Evolutionary conservation across 2,329 filamentous ascomycete species (phyloP).

Genomic region (Xylariaceae sp.): DNA sequence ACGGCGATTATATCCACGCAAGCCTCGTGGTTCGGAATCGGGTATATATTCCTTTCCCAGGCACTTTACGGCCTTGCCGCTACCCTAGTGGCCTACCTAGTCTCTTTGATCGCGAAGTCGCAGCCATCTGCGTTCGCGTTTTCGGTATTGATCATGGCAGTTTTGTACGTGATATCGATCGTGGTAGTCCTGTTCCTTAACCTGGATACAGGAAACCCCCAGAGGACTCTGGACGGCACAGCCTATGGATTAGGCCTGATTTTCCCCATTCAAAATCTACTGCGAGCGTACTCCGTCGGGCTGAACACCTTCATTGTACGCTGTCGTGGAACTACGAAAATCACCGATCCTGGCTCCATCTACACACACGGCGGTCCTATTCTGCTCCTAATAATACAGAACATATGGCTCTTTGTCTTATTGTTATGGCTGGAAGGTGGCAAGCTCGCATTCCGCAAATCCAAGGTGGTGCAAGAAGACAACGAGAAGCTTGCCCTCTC

Average conservation of each 20-base stretch:
- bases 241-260: conserved; percentile 57
- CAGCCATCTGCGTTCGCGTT: conserved; percentile 63
- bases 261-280: conserved; percentile 58
- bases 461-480: conserved; percentile 19
- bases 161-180: conserved; percentile 25
- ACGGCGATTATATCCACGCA: conserved; percentile 53
- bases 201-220: conserved; percentile 1
- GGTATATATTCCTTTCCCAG: conserved; percentile 60
- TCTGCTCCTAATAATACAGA: conserved; percentile 62
- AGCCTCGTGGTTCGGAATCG: conserved; percentile 53
- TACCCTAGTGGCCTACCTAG: conserved; percentile 57
- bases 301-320: conserved; percentile 61
- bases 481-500: conserved; percentile 21
- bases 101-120: conserved; percentile 58
- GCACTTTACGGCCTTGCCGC: conserved; percentile 61
- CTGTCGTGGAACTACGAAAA: conserved; percentile 46
- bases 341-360: conserved; percentile 50
- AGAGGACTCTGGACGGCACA: conserved; percentile 51
- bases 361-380: conserved; percentile 66
- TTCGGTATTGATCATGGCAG: conserved; percentile 27
- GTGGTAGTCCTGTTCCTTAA: conserved; percentile 23
- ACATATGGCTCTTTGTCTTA: conserved; percentile 54
- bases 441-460: conserved; percentile 38
- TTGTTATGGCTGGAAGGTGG: conserved; percentile 66
- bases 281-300: conserved; percentile 55